Percentiles rank a stretch among this genome's conserved stretches.
Evolutionary conservation across 768 basidiomycete species (phyloP).

Genomic region (Gloeopeniophorella convolvens): DNA sequence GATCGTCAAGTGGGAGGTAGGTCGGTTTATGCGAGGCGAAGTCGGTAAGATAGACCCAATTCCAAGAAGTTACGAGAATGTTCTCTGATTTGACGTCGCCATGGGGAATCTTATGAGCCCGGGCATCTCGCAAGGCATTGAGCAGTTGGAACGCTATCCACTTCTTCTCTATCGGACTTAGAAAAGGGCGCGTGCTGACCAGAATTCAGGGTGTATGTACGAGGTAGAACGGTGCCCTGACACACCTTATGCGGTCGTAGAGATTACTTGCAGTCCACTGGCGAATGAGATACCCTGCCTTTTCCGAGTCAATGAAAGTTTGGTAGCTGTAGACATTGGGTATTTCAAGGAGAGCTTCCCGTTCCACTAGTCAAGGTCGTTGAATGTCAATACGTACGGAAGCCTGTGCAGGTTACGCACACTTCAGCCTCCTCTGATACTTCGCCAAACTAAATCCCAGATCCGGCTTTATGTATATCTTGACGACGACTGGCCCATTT

Average conservation of each 20-base stretch:
- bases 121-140: constrained; percentile 74
- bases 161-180: constrained; percentile 88
- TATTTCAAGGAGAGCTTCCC: constrained; percentile 77
- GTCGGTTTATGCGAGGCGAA: constrained; percentile 95
- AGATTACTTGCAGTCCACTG: constrained; percentile 94
- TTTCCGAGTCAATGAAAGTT: constrained; percentile 88
- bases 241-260: constrained; percentile 95
- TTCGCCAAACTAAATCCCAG: constrained; percentile 70
- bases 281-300: constrained; percentile 89
- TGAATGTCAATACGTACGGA: too few relatives aligned
- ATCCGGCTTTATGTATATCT: constrained; percentile 95
- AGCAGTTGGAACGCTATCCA: constrained; percentile 97
- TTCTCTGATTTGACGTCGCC: constrained; percentile 99
- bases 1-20: constrained; percentile 91
- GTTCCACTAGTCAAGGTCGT: constrained; percentile 66
- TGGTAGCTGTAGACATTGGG: constrained; percentile 88
- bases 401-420: constrained; percentile 40
- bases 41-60: constrained; percentile 92
- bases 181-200: constrained; percentile 87
- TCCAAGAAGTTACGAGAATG: constrained; percentile 92
- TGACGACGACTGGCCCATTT: constrained; percentile 80
- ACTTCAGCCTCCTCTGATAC: constrained; percentile 72
- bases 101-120: constrained; percentile 85
- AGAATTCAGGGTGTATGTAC: background rate
- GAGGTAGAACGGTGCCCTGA: background rate